Conservation (phyloP, 352 stramenopile species). For the Globisporangium perplexum region DNA sequence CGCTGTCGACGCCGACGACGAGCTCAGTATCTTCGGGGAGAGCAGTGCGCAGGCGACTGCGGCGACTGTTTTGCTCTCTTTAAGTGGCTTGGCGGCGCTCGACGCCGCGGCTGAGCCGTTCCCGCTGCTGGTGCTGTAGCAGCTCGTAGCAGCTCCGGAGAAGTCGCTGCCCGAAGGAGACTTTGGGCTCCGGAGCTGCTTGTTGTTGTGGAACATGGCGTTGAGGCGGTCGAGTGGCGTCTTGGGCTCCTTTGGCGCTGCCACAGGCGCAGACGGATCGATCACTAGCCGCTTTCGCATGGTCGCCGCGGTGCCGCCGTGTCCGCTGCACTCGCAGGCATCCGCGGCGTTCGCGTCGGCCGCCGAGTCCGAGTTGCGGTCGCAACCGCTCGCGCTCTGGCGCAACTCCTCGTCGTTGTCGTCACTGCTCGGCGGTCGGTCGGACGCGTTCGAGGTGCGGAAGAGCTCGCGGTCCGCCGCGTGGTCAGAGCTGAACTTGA, state of each 20-base stretch:
- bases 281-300: slow-evolving; percentile 28
- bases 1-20: background rate
- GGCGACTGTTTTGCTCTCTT: slow-evolving; percentile 8
- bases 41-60: slow-evolving; percentile 5
- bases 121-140: background rate
- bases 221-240: slow-evolving; percentile 28
- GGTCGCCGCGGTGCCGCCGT: background rate
- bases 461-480: slow-evolving; percentile 30
- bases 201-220: slow-evolving; percentile 25
- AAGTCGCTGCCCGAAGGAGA: slow-evolving; percentile 10
- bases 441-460: slow-evolving; percentile 17
- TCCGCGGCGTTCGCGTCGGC: background rate
- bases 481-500: slow-evolving; percentile 38
- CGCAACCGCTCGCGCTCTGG: slow-evolving; percentile 14
- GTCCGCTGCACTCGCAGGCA: background rate
- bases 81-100: background rate
- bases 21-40: slow-evolving; percentile 5
- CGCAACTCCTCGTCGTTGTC: slow-evolving; percentile 5
- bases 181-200: slow-evolving; percentile 29
- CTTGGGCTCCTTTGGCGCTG: slow-evolving; percentile 5
- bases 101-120: background rate
- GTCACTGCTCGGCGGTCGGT: slow-evolving; percentile 1
- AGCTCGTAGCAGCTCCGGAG: background rate
- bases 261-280: slow-evolving; percentile 12
- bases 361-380: slow-evolving; percentile 9